Percentiles rank a stretch among this genome's conserved stretches.
Evolutionary conservation across 2,329 filamentous ascomycete genomes (phyloP).

Genomic region (Talaromyces sp.): DNA sequence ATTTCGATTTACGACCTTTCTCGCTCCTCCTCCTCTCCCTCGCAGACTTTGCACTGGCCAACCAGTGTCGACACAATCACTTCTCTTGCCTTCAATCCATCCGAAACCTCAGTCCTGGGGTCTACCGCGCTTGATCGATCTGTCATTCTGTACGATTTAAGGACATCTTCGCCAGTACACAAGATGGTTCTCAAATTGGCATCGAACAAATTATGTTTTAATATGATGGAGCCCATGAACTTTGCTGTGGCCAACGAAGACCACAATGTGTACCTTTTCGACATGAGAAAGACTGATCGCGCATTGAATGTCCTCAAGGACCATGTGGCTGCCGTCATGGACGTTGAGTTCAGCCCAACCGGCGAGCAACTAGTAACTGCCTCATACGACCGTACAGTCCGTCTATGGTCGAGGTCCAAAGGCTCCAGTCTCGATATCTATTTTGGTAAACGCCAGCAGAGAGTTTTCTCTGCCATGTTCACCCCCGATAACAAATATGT

Average conservation of each 20-base stretch:
- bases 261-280: slow-evolving; percentile 90
- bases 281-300: slow-evolving; percentile 87
- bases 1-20: slow-evolving; percentile 90
- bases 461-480: slow-evolving; percentile 82
- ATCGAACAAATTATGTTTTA: slow-evolving; percentile 85
- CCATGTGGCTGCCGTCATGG: slow-evolving; percentile 91
- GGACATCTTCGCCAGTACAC: slow-evolving; percentile 79
- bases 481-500: slow-evolving; percentile 89
- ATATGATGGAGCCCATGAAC: slow-evolving; percentile 96
- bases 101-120: slow-evolving; percentile 87
- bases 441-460: slow-evolving; percentile 96
- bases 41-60: slow-evolving; percentile 84
- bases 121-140: slow-evolving; percentile 84
- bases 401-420: slow-evolving; percentile 82
- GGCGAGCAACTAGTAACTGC: slow-evolving; percentile 91
- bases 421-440: slow-evolving; percentile 69
- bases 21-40: slow-evolving; percentile 72
- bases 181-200: slow-evolving; percentile 81
- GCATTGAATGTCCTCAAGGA: slow-evolving; percentile 89
- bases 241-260: slow-evolving; percentile 92
- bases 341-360: slow-evolving; percentile 91
- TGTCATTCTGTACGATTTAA: slow-evolving; percentile 87
- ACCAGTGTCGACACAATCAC: slow-evolving; percentile 89
- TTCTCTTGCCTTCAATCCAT: slow-evolving; percentile 85
- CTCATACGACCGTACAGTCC: slow-evolving; percentile 83